phyloP scores from a whole-genome alignment of 2,329 filamentous ascomycete genomes.

The Cadophora luteo-olivacea region DNA sequence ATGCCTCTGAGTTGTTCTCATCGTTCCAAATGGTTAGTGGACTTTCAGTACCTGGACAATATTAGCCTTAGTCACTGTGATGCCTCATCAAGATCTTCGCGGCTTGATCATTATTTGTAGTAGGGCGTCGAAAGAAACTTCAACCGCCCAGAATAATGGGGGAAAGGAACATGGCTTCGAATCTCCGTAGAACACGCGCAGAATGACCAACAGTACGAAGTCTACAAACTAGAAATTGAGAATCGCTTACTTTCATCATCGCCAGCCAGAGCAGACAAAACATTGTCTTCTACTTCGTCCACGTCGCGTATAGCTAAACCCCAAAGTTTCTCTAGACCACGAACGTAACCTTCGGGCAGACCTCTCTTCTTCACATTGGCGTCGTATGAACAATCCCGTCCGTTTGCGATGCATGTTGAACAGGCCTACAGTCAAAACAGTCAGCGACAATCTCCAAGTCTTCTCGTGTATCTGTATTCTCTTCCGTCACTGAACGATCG shows the following conservation, averaged over 20 bases:
- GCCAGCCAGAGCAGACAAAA: conserved; percentile 53
- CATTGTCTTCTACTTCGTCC: conserved; percentile 53
- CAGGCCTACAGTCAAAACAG: conserved; percentile 51
- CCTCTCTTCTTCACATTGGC: conserved; percentile 78
- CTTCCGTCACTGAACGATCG: neutral
- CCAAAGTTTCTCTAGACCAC: conserved; percentile 69
- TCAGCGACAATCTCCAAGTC: conserved; percentile 6
- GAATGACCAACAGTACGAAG: neutral
- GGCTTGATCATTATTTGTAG: too few species aligned
- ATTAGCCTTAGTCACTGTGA: conserved; percentile 35
- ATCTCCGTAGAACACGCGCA: too few species aligned
- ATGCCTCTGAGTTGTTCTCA: conserved; percentile 38
- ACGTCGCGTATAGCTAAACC: conserved; percentile 59
- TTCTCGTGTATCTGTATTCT: neutral
- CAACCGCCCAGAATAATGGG: too few species aligned
- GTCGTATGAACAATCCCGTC: conserved; percentile 67
- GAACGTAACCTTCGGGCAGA: conserved; percentile 80
- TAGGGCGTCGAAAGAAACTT: too few species aligned
- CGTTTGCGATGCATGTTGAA: conserved; percentile 61
- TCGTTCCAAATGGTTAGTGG: conserved; percentile 41
- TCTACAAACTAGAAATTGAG: neutral
- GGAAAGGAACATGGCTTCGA: too few species aligned
- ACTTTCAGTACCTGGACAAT: conserved; percentile 41
- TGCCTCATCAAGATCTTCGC: too few species aligned
- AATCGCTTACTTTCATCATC: conserved; percentile 43